Evolutionary conservation across 164 flowering plant genomes (phyloP).

Genomic region (Vitis rupestris): DNA sequence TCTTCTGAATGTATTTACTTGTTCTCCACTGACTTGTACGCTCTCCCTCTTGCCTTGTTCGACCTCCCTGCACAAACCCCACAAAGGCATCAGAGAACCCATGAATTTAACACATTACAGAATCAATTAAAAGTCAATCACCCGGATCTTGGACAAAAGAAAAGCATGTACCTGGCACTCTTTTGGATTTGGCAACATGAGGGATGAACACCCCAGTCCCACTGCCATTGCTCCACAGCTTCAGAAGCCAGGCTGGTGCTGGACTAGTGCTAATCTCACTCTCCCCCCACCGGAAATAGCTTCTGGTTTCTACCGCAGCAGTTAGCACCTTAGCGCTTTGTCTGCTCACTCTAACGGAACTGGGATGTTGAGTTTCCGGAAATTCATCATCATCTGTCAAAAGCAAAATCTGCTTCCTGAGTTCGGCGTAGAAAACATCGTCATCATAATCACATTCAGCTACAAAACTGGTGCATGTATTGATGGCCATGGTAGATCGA

Average conservation of each 20-base stretch:
- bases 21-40: constrained; percentile 12
- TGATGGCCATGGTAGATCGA: constrained; percentile 2
- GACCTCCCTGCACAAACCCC: constrained; percentile 20
- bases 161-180: constrained; percentile 16
- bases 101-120: neutral
- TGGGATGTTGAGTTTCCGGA: neutral
- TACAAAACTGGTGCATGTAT: constrained; percentile 5
- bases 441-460: constrained; percentile 21
- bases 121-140: neutral
- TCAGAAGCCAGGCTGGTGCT: constrained; percentile 30
- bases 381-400: constrained; percentile 39
- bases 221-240: constrained; percentile 32
- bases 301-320: constrained; percentile 1
- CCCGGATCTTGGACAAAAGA: neutral
- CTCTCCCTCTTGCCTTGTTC: constrained; percentile 20
- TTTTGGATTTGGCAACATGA: constrained; percentile 17
- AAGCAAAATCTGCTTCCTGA: constrained; percentile 44
- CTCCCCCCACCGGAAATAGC: constrained; percentile 24
- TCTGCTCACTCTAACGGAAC: neutral
- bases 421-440: constrained; percentile 40
- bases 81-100: neutral
- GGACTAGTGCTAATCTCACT: constrained; percentile 3
- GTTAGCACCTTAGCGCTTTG: neutral
- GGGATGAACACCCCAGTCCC: constrained; percentile 68
- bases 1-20: neutral